Evolutionary conservation across 129 eudicot species (phyloP).

Genomic region (Helichrysum umbraculigerum): DNA sequence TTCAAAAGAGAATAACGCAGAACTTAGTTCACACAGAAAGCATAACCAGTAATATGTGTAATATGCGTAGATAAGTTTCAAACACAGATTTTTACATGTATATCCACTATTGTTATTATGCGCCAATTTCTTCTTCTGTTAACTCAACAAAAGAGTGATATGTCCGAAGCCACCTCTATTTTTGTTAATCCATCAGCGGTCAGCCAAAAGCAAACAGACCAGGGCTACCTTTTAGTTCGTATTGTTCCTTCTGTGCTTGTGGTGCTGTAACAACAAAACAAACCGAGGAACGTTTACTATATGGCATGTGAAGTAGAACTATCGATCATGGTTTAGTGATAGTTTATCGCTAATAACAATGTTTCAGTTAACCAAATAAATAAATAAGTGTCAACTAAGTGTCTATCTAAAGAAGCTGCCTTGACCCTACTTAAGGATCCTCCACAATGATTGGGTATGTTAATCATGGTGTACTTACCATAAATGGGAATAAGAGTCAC

Average conservation of each 20-base stretch:
- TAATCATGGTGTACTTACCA: neutral
- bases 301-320: too few relatives aligned
- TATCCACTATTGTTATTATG: constrained; percentile 11
- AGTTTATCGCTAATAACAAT: too few relatives aligned
- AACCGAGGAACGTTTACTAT: neutral
- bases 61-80: constrained; percentile 23
- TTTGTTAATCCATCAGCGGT: constrained; percentile 14
- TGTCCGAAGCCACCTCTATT: constrained; percentile 16
- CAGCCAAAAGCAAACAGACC: constrained; percentile 22
- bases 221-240: neutral
- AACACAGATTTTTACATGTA: constrained; percentile 24
- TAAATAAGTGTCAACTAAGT: too few relatives aligned
- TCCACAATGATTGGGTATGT: neutral
- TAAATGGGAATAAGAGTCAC: too few relatives aligned
- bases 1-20: neutral
- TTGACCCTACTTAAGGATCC: neutral
- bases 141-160: constrained; percentile 24
- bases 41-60: constrained; percentile 9
- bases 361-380: too few relatives aligned
- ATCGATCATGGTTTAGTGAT: too few relatives aligned
- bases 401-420: too few relatives aligned
- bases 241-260: constrained; percentile 3
- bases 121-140: constrained; percentile 11
- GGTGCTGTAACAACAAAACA: constrained; percentile 19
- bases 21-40: constrained; percentile 11